These are phyloP conservation scores for Fusarium burgessii DNA, from an alignment of 2,329 filamentous ascomycete genomes.

Conservation along the genomic window DNA sequence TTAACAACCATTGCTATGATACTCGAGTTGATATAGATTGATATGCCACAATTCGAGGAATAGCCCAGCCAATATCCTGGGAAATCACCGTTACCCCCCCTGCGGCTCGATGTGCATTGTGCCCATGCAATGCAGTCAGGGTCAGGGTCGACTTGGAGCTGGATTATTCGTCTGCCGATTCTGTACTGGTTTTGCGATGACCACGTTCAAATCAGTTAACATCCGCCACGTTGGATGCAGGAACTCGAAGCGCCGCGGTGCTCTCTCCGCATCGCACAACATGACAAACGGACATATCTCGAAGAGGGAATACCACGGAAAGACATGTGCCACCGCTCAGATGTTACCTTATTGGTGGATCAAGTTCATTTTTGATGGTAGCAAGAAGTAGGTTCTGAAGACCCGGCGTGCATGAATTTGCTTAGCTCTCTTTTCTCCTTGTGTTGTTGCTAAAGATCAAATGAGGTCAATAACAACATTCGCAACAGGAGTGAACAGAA, in stretches of 20 bases:
- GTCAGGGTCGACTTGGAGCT: constrained; percentile 28
- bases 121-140: constrained; percentile 24
- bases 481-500: constrained; percentile 40
- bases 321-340: constrained; percentile 21
- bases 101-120: constrained; percentile 13
- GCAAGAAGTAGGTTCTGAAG: neutral
- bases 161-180: constrained; percentile 33
- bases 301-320: constrained; percentile 30
- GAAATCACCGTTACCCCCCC: constrained; percentile 3
- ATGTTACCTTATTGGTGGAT: constrained; percentile 15
- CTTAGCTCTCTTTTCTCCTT: constrained; percentile 15
- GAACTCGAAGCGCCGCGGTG: constrained; percentile 42
- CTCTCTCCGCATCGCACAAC: constrained; percentile 27
- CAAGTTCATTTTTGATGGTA: neutral
- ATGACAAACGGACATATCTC: constrained; percentile 21
- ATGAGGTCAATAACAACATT: constrained; percentile 11
- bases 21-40: neutral
- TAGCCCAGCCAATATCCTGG: neutral
- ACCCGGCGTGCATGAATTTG: constrained; percentile 1
- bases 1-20: neutral
- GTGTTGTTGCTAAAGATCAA: neutral
- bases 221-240: constrained; percentile 48
- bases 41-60: neutral
- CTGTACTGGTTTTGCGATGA: constrained; percentile 27
- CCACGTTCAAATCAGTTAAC: constrained; percentile 42